These are phyloP conservation scores for Ziziphus jujuba DNA, from an alignment of 306 rosid genomes.

Conservation along the genomic window DNA sequence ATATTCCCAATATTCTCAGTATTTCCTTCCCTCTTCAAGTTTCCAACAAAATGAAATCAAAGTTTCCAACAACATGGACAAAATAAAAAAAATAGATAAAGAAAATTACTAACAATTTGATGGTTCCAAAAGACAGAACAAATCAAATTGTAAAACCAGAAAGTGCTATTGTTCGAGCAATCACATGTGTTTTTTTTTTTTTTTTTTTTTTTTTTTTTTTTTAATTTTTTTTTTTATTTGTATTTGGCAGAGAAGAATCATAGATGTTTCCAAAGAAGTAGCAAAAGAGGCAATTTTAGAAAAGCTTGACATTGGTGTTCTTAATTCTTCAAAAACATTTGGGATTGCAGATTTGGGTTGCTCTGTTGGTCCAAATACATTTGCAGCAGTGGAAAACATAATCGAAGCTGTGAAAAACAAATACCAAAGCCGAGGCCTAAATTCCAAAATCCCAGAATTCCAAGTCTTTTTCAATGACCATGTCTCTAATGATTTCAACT, in stretches of 20 bases:
- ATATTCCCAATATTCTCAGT: too few species aligned
- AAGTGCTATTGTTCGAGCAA: background rate
- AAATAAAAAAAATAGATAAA: too few species aligned
- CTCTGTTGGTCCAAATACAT: conserved; percentile 42
- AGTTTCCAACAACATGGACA: too few species aligned
- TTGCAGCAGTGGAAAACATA: conserved; percentile 27
- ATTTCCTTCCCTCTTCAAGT: too few species aligned
- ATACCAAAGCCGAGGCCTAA: background rate
- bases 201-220: too few species aligned
- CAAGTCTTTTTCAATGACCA: conserved; percentile 42
- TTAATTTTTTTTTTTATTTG: too few species aligned
- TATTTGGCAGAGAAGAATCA: background rate
- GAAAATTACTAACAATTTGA: too few species aligned
- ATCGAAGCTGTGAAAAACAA: conserved; percentile 24
- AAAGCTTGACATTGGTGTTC: conserved; percentile 18
- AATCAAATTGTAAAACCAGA: too few species aligned
- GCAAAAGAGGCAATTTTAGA: conserved; percentile 19
- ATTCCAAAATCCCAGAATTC: conserved; percentile 12
- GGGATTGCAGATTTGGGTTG: conserved; percentile 42
- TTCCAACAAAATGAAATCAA: too few species aligned
- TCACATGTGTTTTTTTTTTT: too few species aligned
- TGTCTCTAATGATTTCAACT: conserved; percentile 39
- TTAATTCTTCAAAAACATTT: conserved; percentile 17
- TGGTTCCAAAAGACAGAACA: too few species aligned
- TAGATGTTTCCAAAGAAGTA: conserved; percentile 11